Percentiles rank a stretch among this genome's conserved stretches.
phyloP scores from a whole-genome alignment of 2,329 filamentous ascomycete species.

The Aureobasidium subglaciale region DNA sequence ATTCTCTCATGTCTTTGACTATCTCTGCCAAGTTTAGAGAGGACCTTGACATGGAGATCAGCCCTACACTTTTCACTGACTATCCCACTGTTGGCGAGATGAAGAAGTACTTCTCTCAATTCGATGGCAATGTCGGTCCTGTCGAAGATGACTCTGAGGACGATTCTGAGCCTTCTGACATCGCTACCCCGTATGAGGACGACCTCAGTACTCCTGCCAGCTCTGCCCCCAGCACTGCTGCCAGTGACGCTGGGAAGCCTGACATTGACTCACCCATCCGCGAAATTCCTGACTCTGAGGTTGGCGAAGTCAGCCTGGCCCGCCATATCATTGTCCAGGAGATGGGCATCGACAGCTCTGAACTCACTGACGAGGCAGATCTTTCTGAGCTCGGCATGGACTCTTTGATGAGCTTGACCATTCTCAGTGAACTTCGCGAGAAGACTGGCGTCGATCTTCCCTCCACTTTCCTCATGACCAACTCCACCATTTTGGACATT shows the following conservation, averaged over 20 bases:
- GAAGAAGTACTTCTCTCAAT: slow-evolving; percentile 49
- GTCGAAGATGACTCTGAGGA: slow-evolving; percentile 32
- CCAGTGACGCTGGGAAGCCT: slow-evolving; percentile 36
- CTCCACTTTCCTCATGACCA: slow-evolving; percentile 51
- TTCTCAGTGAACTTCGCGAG: slow-evolving; percentile 45
- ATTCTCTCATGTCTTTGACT: slow-evolving; percentile 54
- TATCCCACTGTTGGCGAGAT: slow-evolving; percentile 54
- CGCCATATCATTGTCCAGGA: slow-evolving; percentile 45
- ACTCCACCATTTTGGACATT: slow-evolving; percentile 57
- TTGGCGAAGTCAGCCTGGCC: slow-evolving; percentile 38
- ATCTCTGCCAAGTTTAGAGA: slow-evolving; percentile 57
- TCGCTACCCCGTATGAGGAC: slow-evolving; percentile 37
- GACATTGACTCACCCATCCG: slow-evolving; percentile 29
- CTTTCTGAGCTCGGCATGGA: slow-evolving; percentile 53
- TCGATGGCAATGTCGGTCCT: slow-evolving; percentile 37
- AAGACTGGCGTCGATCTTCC: slow-evolving; percentile 44
- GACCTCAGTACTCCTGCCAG: slow-evolving; percentile 42
- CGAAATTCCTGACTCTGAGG: slow-evolving; percentile 27
- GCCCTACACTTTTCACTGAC: slow-evolving; percentile 54
- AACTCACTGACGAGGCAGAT: slow-evolving; percentile 51
- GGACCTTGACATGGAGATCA: slow-evolving; percentile 53
- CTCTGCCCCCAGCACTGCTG: slow-evolving; percentile 38
- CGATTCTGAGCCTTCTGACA: slow-evolving; percentile 35
- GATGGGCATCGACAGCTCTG: slow-evolving; percentile 59
- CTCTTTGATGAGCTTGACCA: slow-evolving; percentile 47